Percentiles rank a stretch among this genome's conserved stretches.
Conservation (phyloP, 1,284 basidiomycete species). For the Apiotrichum brassicae region DNA sequence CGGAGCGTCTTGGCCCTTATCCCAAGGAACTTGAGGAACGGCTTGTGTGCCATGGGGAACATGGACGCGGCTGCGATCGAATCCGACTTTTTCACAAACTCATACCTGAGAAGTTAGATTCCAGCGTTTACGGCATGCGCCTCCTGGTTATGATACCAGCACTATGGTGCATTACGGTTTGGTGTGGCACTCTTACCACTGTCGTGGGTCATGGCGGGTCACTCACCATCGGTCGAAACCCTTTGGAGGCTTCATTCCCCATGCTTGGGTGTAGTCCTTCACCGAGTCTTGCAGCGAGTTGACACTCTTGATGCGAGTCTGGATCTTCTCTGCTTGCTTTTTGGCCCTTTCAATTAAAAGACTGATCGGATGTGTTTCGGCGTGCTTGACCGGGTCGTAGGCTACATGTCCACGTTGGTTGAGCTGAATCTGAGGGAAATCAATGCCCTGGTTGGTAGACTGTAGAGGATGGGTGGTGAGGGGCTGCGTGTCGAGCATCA, state of each 20-base stretch:
- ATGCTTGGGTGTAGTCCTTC: slow-evolving; percentile 29
- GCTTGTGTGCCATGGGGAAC: slow-evolving; percentile 31
- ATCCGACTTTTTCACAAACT: slow-evolving; percentile 23
- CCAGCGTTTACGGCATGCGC: too few relatives aligned
- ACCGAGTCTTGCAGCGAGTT: slow-evolving; percentile 27
- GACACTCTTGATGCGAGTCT: slow-evolving; percentile 21
- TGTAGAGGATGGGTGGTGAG: slow-evolving; percentile 7
- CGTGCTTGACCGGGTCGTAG: slow-evolving; percentile 7
- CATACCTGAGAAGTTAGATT: slow-evolving; percentile 28
- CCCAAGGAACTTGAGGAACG: slow-evolving; percentile 33
- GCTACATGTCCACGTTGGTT: slow-evolving; percentile 16
- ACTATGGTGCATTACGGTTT: too few relatives aligned
- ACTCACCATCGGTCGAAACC: slow-evolving; percentile 39
- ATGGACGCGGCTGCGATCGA: slow-evolving; percentile 25
- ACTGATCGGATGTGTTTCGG: slow-evolving; percentile 31
- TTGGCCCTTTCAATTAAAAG: slow-evolving; percentile 29
- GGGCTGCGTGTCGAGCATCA: too few relatives aligned
- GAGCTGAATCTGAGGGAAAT: slow-evolving; percentile 9
- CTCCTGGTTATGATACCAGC: too few relatives aligned
- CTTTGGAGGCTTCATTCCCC: slow-evolving; percentile 32
- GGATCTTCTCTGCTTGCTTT: slow-evolving; percentile 18
- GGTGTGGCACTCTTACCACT: too few relatives aligned
- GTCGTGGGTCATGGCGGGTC: too few relatives aligned
- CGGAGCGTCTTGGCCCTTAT: slow-evolving; percentile 25
- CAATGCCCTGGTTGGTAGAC: slow-evolving; percentile 7